Conservation (phyloP, 768 basidiomycete species). For the Austroboletus eburneus region DNA sequence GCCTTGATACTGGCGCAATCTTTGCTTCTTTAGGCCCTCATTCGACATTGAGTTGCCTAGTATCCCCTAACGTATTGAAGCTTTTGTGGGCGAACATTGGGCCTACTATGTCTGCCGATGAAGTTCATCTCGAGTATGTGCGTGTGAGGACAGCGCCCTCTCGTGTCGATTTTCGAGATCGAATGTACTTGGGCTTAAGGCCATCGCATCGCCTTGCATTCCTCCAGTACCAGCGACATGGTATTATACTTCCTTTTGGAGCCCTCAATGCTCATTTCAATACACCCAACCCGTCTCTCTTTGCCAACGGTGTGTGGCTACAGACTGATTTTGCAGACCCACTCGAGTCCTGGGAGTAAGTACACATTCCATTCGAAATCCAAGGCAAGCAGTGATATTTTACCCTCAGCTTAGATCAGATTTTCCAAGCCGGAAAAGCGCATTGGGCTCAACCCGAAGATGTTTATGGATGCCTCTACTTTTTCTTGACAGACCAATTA, state of each 20-base stretch:
- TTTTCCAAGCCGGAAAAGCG: conserved; percentile 36
- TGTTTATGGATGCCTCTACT: conserved; percentile 49
- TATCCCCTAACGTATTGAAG: conserved; percentile 2
- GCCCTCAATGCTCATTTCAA: conserved; percentile 39
- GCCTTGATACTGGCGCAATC: conserved; percentile 1
- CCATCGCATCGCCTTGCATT: conserved; percentile 45
- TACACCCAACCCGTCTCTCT: conserved; percentile 42
- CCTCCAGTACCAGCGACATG: conserved; percentile 36
- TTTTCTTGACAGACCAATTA: conserved; percentile 40
- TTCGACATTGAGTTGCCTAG: conserved; percentile 16
- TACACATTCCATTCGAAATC: background rate
- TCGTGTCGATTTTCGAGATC: conserved; percentile 40
- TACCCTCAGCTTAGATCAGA: conserved; percentile 34
- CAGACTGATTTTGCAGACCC: conserved; percentile 40
- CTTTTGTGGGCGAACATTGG: conserved; percentile 16
- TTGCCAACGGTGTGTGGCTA: conserved; percentile 45
- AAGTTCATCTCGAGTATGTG: conserved; percentile 31
- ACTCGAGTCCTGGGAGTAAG: conserved; percentile 49
- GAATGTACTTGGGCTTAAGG: conserved; percentile 35
- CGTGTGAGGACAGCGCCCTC: conserved; percentile 34
- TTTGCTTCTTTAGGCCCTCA: conserved; percentile 7
- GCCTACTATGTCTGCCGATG: conserved; percentile 13
- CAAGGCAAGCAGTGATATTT: background rate
- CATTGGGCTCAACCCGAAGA: conserved; percentile 40
- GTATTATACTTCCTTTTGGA: conserved; percentile 48